Evolutionary conservation across 768 basidiomycete species (phyloP), one percentile per base, ranked within the genome.

Genomic region (Pleurotus pulmonarius): DNA sequence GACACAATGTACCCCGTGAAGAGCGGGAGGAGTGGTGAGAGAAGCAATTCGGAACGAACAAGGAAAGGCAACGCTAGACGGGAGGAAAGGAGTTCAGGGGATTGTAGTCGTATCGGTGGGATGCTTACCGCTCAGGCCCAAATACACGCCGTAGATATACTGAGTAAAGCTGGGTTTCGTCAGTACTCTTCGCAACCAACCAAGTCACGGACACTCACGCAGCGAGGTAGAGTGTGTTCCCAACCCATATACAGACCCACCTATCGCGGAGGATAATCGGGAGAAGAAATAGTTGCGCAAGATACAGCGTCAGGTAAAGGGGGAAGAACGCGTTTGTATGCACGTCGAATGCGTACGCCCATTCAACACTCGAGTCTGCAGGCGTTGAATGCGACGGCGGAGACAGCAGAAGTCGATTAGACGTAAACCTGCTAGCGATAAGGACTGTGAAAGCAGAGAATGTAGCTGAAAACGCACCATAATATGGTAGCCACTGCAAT

Each of bases 311-410:
- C 58, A 97, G 82, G 72, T 91, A 96, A 58, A 94, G 76, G 16
- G 94, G 94, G 72, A 98, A 96, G 78, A 98, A 98, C 3, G 94
- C 88, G 65, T 98, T 98, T 58, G 90, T 95, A 70, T 97, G 94
- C 13, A 98, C 90, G 69, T 98, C 96, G 65, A 98, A 96, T 11
- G 92, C 93, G 70, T 97, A 98, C 3, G 88, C 90, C 91, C 88
- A 94, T 77, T 94, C 92, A 26, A 94, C 88, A 16, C 73, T 72
- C 44, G 88, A 83, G 61, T 89, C 85, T n/a, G 82, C 78, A 0
- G 81, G 81, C 9, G 86, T 79, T 25, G 86, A 82, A 68, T 87
- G 88, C 8, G 90, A 85, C 9, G 88, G 83, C 11, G 88, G 86
- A 0, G 86, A 85, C 51, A 89, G 69, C 13, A 90, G 77, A 0